Evolutionary conservation across 495 filamentous ascomycete species (phyloP).

Genomic region (Corynascus novoguineensis): DNA sequence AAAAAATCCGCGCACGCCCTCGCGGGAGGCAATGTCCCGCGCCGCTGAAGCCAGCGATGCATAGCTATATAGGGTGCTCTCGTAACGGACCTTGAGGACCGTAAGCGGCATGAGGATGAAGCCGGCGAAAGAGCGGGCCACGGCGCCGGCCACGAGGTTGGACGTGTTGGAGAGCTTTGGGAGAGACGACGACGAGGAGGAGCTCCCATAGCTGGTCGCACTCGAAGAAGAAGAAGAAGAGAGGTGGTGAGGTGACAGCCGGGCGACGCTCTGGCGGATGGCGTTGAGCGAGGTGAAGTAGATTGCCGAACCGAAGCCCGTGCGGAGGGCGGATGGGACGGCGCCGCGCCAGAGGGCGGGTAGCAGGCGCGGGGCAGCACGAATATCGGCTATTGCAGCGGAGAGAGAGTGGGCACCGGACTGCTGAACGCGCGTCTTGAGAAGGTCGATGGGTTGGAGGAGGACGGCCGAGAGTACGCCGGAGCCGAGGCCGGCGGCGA

Average conservation of each 20-base stretch:
- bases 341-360: constrained; percentile 91
- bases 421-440: constrained; percentile 94
- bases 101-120: constrained; percentile 95
- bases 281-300: constrained; percentile 90
- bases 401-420: constrained; percentile 57
- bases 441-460: constrained; percentile 91
- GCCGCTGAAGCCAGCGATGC: constrained; percentile 66
- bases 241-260: too few species aligned
- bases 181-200: constrained; percentile 57
- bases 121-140: constrained; percentile 76
- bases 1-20: constrained; percentile 84
- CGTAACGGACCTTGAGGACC: constrained; percentile 94
- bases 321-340: constrained; percentile 82
- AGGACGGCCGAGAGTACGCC: constrained; percentile 82
- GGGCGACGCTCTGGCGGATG: constrained; percentile 65
- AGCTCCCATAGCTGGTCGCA: constrained; percentile 4
- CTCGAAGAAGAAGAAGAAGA: constrained; percentile 34
- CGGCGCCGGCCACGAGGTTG: constrained; percentile 79
- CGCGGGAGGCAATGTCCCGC: constrained; percentile 64
- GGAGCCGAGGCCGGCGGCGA: constrained; percentile 79
- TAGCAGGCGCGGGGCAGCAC: constrained; percentile 47
- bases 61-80: constrained; percentile 80
- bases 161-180: constrained; percentile 79
- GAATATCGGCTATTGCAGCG: constrained; percentile 66
- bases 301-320: constrained; percentile 84